phyloP scores from a whole-genome alignment of 805 yeast species.

The Metschnikowia cubensis region DNA sequence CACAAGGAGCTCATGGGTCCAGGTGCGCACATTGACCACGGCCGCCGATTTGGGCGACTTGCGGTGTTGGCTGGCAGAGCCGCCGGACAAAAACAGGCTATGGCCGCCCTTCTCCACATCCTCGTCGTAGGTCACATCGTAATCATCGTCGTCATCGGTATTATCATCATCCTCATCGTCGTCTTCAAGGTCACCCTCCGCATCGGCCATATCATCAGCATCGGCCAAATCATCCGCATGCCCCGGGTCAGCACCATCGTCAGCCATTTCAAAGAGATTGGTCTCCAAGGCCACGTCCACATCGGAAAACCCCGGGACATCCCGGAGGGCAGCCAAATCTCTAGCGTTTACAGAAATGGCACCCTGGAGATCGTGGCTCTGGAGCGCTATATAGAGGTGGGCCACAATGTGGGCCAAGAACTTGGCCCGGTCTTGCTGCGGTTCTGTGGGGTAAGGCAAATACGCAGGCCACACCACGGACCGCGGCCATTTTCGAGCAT shows the following conservation, averaged over 20 bases:
- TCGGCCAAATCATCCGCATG: too few relatives aligned
- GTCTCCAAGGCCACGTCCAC: conserved; percentile 52
- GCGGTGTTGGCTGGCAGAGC: conserved; percentile 50
- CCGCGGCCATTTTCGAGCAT: conserved; percentile 36
- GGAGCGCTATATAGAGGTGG: conserved; percentile 73
- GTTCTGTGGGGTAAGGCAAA: conserved; percentile 74
- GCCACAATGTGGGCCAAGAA: conserved; percentile 78
- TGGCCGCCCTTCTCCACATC: conserved; percentile 34
- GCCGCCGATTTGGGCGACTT: conserved; percentile 66
- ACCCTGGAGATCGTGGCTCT: conserved; percentile 72
- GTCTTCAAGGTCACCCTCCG: conserved; percentile 28
- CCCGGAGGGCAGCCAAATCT: conserved; percentile 51
- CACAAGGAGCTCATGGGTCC: conserved; percentile 82
- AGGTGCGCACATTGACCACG: conserved; percentile 68
- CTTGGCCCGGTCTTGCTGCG: conserved; percentile 61
- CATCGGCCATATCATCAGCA: conserved; percentile 17
- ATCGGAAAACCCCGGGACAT: conserved; percentile 29
- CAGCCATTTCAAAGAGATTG: conserved; percentile 42
- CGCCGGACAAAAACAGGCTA: conserved; percentile 30
- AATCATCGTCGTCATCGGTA: conserved; percentile 40
- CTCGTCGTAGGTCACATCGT: conserved; percentile 19
- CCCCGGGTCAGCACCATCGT: conserved; percentile 14
- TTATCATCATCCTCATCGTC: conserved; percentile 37
- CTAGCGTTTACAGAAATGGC: conserved; percentile 60
- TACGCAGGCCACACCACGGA: conserved; percentile 39